These are phyloP conservation scores for Diaporthe vexans DNA, from an alignment of 2,329 filamentous ascomycete species.

Conservation along the genomic window DNA sequence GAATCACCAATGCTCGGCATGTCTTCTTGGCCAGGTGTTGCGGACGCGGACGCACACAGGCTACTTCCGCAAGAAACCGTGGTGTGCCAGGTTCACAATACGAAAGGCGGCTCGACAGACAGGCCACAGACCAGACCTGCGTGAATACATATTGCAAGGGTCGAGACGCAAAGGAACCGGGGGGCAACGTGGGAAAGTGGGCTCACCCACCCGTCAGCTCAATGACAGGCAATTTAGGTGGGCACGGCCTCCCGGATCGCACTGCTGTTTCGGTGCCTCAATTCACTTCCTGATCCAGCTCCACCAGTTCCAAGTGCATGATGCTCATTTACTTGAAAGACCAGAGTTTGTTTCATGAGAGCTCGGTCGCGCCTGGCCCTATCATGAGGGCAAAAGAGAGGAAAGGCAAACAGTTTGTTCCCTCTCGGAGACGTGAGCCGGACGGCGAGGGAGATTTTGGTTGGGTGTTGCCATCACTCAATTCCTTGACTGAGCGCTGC, in stretches of 20 bases:
- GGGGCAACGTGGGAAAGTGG: constrained; percentile 37
- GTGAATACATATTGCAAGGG: not conserved
- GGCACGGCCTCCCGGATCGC: constrained; percentile 1
- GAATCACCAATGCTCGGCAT: not conserved
- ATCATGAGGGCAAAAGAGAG: not conserved
- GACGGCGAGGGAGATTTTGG: not conserved
- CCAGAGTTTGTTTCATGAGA: not conserved
- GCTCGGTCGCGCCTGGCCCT: not conserved
- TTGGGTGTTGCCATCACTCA: constrained; percentile 34
- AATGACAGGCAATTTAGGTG: constrained; percentile 6
- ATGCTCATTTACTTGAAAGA: not conserved
- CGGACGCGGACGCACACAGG: not conserved
- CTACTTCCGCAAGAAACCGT: not conserved
- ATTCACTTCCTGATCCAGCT: too few relatives aligned
- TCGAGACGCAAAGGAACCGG: constrained; percentile 20
- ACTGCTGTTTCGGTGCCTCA: not conserved
- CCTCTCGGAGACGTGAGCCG: not conserved
- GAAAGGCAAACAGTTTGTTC: constrained; percentile 6
- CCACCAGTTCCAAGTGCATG: too few relatives aligned
- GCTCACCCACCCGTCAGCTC: constrained; percentile 28
- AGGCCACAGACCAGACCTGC: not conserved
- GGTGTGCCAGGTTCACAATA: not conserved
- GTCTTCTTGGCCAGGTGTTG: not conserved
- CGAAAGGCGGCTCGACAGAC: constrained; percentile 11
- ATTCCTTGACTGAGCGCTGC: constrained; percentile 12